Conservation (phyloP, 1,284 basidiomycete species). For the Clitocybe nebularis region DNA sequence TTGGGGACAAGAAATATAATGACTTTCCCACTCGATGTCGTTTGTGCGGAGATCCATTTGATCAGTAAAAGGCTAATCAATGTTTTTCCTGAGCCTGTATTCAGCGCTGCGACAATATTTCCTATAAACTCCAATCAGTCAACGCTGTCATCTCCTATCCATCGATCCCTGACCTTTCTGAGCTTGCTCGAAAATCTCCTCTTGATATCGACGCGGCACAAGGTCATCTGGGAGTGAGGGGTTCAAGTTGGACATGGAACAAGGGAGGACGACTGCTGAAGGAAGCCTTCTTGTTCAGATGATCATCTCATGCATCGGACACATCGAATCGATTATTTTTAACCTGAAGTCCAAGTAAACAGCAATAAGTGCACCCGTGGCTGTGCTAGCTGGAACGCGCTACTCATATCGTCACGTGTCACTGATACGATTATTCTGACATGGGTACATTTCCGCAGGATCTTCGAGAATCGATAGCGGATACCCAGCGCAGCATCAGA, state of each 20-base stretch:
- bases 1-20: conserved; percentile 78
- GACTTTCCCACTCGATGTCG: conserved; percentile 43
- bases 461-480: no score
- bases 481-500: not conserved
- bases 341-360: no score
- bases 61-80: conserved; percentile 77
- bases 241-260: no score
- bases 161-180: conserved; percentile 46
- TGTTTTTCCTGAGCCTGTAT: conserved; percentile 81
- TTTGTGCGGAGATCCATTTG: conserved; percentile 62
- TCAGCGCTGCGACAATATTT: conserved; percentile 75
- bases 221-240: conserved; percentile 21
- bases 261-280: no score
- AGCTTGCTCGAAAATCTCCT: conserved; percentile 74
- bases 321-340: no score
- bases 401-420: no score
- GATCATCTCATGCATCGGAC: no score
- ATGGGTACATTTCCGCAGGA: not conserved
- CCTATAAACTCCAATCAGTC: conserved; percentile 19
- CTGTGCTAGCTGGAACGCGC: no score
- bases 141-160: no score
- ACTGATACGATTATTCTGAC: not conserved
- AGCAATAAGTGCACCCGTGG: no score
- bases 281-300: not conserved
- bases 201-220: conserved; percentile 40